Evolutionary conservation across 2,329 filamentous ascomycete species (phyloP).

Genomic region (Fusarium sp.): DNA sequence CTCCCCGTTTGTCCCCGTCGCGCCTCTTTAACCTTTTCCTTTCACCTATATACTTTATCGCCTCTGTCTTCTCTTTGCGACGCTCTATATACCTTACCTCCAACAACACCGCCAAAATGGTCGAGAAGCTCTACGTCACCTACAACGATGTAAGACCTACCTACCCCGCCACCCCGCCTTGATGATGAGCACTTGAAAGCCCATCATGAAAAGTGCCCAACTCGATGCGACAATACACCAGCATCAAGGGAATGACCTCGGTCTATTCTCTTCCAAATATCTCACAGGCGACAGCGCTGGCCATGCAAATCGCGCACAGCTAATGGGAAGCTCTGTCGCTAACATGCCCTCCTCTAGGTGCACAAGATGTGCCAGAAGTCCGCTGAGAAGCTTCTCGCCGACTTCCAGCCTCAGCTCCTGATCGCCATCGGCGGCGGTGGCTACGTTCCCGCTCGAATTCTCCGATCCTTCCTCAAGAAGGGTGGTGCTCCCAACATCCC

Average conservation of each 20-base stretch:
- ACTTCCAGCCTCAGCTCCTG: conserved; percentile 95
- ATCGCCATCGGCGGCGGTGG: conserved; percentile 98
- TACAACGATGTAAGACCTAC: conserved; percentile 83
- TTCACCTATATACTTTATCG: conserved; percentile 6
- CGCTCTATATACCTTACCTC: conserved; percentile 26
- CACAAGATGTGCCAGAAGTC: conserved; percentile 96
- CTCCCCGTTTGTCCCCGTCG: conserved; percentile 31
- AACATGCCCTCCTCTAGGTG: conserved; percentile 70
- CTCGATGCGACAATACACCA: conserved; percentile 14
- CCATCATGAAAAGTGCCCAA: conserved; percentile 29
- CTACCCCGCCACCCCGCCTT: conserved; percentile 50
- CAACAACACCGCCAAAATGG: conserved; percentile 69
- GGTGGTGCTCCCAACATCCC: conserved; percentile 92
- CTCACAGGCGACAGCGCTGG: not conserved
- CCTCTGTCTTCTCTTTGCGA: conserved; percentile 12
- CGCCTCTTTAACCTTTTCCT: not conserved
- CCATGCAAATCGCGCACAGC: not conserved
- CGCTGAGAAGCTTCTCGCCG: conserved; percentile 83
- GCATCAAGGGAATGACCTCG: not conserved
- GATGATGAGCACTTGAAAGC: conserved; percentile 39
- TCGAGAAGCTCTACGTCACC: conserved; percentile 89
- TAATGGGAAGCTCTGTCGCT: conserved; percentile 17
- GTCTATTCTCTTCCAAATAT: not conserved
- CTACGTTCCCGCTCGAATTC: conserved; percentile 96
- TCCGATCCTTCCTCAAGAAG: conserved; percentile 96